A percentile compares a stretch with the other conserved stretches of the same genome.
Conservation (phyloP, 495 filamentous ascomycete genomes). For the Aspergillus carlsbadensis region DNA sequence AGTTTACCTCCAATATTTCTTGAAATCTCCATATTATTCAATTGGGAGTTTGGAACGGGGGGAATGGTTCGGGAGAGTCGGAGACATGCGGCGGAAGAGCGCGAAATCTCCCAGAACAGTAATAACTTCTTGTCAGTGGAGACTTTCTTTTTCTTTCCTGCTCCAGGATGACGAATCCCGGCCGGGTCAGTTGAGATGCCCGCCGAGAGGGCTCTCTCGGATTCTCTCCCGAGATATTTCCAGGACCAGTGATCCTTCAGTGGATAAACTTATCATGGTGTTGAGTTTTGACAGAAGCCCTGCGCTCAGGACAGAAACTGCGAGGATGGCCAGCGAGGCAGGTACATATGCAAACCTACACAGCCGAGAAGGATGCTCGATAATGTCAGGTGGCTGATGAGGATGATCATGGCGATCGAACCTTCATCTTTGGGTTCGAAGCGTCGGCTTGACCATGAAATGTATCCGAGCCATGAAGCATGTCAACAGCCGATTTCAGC, state of each 20-base stretch:
- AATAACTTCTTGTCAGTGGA: constrained; percentile 3
- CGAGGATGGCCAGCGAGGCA: no score
- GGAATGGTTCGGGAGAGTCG: constrained; percentile 3
- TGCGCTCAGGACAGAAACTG: no score
- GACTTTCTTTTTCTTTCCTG: constrained; percentile 1
- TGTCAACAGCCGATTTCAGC: background rate
- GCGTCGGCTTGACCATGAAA: background rate
- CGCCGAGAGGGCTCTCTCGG: background rate
- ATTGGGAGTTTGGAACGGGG: background rate
- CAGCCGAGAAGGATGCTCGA: background rate
- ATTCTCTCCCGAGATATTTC: background rate
- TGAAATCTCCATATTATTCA: background rate
- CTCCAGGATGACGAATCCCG: constrained; percentile 12
- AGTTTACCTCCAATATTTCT: background rate
- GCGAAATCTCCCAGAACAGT: background rate
- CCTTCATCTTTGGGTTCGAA: background rate
- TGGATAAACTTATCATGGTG: background rate
- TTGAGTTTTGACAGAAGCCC: no score
- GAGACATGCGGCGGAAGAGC: constrained; percentile 1
- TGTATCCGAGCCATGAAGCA: background rate
- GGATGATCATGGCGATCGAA: constrained; percentile 16
- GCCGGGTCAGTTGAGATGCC: background rate
- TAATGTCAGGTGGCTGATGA: constrained; percentile 5
- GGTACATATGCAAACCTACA: background rate
- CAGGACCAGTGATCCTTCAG: background rate